phyloP scores from a whole-genome alignment of 1,284 basidiomycete species.

The Cutaneotrichosporon spelunceum region DNA sequence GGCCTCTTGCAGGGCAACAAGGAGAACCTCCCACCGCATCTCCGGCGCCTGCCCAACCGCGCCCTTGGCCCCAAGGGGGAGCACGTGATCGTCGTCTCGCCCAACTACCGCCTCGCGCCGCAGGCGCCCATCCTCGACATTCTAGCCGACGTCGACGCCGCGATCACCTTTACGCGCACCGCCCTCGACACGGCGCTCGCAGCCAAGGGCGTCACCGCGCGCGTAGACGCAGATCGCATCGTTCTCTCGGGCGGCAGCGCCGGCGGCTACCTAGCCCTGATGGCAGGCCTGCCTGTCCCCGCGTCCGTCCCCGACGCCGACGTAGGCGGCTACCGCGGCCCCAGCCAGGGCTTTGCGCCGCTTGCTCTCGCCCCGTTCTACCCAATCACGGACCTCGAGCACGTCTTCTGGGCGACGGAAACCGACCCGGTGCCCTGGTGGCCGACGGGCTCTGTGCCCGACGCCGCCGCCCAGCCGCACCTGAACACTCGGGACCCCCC shows the following conservation, averaged over 20 bases:
- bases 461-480: constrained; percentile 42
- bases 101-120: constrained; percentile 45
- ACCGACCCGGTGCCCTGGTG: constrained; percentile 47
- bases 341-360: constrained; percentile 31
- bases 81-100: constrained; percentile 39
- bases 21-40: constrained; percentile 49
- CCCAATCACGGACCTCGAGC: constrained; percentile 47
- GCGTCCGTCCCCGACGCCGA: constrained; percentile 30
- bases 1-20: constrained; percentile 50
- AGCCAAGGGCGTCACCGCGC: constrained; percentile 29
- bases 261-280: constrained; percentile 47
- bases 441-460: constrained; percentile 32
- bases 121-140: constrained; percentile 49
- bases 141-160: constrained; percentile 38
- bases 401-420: constrained; percentile 48
- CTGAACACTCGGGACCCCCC: constrained; percentile 42
- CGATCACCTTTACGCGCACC: constrained; percentile 33
- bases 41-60: constrained; percentile 38
- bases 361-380: constrained; percentile 44
- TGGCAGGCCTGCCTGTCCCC: constrained; percentile 40
- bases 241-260: constrained; percentile 46
- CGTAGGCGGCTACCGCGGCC: constrained; percentile 41
- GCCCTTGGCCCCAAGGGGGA: constrained; percentile 22
- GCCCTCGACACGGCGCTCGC: constrained; percentile 37
- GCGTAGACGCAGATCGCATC: constrained; percentile 38